These are phyloP conservation scores for Clonostachys chloroleuca DNA, from an alignment of 2,329 filamentous ascomycete species.

Conservation along the genomic window DNA sequence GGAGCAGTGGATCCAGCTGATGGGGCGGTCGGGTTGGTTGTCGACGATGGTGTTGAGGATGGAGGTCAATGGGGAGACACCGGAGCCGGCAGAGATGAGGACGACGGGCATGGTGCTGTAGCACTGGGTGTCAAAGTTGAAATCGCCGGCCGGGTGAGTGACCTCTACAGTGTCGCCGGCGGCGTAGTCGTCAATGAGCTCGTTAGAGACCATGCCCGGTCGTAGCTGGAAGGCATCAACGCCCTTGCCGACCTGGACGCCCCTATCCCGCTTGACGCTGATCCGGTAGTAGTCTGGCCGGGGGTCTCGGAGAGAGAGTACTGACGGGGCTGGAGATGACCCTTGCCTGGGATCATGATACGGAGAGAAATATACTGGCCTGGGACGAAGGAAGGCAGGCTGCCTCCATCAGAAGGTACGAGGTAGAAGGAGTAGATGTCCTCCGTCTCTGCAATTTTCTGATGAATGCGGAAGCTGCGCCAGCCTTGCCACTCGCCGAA, in stretches of 20 bases:
- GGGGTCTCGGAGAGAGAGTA: slow-evolving; percentile 67
- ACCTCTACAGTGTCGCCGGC: slow-evolving; percentile 60
- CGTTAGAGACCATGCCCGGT: slow-evolving; percentile 65
- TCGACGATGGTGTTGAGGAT: slow-evolving; percentile 52
- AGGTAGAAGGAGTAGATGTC: slow-evolving; percentile 71
- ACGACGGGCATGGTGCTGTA: slow-evolving; percentile 43
- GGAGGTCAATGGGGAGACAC: slow-evolving; percentile 54
- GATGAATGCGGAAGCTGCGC: slow-evolving; percentile 61
- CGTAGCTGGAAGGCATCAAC: slow-evolving; percentile 41
- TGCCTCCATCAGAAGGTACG: slow-evolving; percentile 50
- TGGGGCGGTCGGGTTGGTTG: slow-evolving; percentile 31
- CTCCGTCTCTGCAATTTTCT: slow-evolving; percentile 62
- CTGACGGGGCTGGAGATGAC: slow-evolving; percentile 62
- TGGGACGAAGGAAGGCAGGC: slow-evolving; percentile 59
- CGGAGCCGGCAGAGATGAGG: slow-evolving; percentile 57
- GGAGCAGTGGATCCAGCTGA: slow-evolving; percentile 55
- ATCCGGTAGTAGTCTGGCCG: slow-evolving; percentile 61
- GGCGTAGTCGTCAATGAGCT: slow-evolving; percentile 57
- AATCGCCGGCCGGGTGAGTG: slow-evolving; percentile 56
- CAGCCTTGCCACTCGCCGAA: slow-evolving; percentile 62
- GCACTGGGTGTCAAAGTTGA: slow-evolving; percentile 8
- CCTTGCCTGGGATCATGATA: slow-evolving; percentile 49
- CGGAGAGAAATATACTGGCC: slow-evolving; percentile 70
- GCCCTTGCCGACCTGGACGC: slow-evolving; percentile 34
- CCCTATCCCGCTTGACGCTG: slow-evolving; percentile 64